phyloP scores from a whole-genome alignment of 1,284 basidiomycete genomes.

The Blastosporella zonata region DNA sequence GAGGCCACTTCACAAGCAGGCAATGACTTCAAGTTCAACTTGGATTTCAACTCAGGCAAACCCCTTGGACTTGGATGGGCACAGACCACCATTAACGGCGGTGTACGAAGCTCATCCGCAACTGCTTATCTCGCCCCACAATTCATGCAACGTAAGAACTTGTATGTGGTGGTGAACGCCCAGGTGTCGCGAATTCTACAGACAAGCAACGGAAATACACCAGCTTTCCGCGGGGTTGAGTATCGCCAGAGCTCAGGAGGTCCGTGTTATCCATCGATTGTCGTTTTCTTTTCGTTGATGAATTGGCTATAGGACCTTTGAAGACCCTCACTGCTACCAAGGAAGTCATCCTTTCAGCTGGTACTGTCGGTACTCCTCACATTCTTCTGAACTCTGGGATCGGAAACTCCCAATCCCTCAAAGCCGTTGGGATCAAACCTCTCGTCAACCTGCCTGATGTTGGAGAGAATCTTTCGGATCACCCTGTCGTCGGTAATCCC shows the following conservation, averaged over 20 bases:
- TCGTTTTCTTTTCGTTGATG: neutral
- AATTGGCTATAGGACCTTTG: neutral
- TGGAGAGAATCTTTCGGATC: constrained; percentile 44
- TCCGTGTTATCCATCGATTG: constrained; percentile 1
- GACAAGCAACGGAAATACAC: constrained; percentile 19
- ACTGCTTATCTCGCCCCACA: constrained; percentile 36
- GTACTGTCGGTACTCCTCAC: constrained; percentile 29
- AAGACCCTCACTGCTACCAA: constrained; percentile 8
- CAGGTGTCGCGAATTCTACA: constrained; percentile 37
- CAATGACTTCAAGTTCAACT: constrained; percentile 27
- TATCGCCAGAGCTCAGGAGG: constrained; percentile 24
- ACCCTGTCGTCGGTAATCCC: constrained; percentile 27
- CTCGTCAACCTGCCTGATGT: constrained; percentile 35
- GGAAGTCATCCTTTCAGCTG: constrained; percentile 17
- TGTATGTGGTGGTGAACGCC: constrained; percentile 41
- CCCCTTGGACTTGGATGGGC: constrained; percentile 26
- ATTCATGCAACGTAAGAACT: constrained; percentile 32
- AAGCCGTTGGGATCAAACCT: constrained; percentile 22
- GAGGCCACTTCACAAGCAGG: constrained; percentile 24
- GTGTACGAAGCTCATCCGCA: constrained; percentile 32
- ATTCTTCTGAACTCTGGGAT: constrained; percentile 47
- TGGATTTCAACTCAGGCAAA: constrained; percentile 31
- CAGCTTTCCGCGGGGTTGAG: constrained; percentile 32
- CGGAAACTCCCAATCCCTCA: constrained; percentile 28
- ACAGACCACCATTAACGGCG: constrained; percentile 11